Base-by-base conservation (phyloP, 2,329 filamentous ascomycete genomes). In the Sporothrix protearum region DNA sequence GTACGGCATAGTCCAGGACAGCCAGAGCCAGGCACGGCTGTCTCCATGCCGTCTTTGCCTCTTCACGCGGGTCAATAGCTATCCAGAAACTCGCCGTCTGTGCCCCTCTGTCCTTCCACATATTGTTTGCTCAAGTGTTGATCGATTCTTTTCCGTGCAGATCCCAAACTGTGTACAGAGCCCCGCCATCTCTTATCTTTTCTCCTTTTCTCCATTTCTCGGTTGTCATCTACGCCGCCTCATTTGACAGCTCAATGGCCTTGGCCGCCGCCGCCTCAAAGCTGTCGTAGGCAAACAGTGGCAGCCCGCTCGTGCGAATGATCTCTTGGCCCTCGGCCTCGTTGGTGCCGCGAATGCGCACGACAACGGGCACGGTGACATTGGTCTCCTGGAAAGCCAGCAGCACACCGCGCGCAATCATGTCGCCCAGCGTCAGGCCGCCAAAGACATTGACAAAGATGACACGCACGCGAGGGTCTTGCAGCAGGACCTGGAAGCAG, bases 391-490 rank as follows among this genome's bases (percentile, higher is more conserved):
- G 84, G 77, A 94, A 93, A 1, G 92, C 92, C 75, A 92, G 77
- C 33, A 94, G 83, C 66, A 95, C 86, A 0, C 92, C 92, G 71
- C 89, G 84, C 0, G 92, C 92, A 79, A 94, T 94, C 91, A 94
- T 94, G 75, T 93, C 91, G 47, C 92, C 92, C 72, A 90, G 85
- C 7, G 90, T 93, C 76, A 93, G 77, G 14, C 81, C 82, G 47
- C 82, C 82, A 74, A 83, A 89, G 9, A 89, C 87, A 71, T 89
- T 89, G 9, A 89, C 85, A 63, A 89, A 79, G 33, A 89, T 81
- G 3, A 91, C 89, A 76, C 88, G 89, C 8, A 96, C 92, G 39
- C 92, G 84, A 1, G 85, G 80, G 76, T 97, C 93, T 5, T 84
- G 83, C 61, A 93, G 82, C 22, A 97, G 88, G 14, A 94, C 86